Percentiles rank a stretch among this genome's conserved stretches.
phyloP scores from a whole-genome alignment of 805 yeast genomes.

The Suhomyces emberorum region DNA sequence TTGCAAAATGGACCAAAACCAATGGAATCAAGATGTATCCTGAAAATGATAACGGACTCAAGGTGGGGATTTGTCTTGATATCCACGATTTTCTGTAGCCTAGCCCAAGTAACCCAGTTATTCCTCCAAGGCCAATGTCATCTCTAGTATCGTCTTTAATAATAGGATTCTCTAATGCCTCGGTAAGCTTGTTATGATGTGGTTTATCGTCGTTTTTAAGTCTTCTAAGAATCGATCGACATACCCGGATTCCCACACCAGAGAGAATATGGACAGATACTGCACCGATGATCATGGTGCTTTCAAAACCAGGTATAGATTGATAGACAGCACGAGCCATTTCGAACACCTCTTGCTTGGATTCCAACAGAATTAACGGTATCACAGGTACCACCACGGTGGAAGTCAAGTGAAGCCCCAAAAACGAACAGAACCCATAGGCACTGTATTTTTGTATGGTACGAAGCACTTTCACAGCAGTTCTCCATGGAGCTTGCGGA shows the following conservation, averaged over 20 bases:
- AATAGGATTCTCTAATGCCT: constrained; percentile 13
- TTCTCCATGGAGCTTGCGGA: no score
- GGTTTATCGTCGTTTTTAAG: constrained; percentile 20
- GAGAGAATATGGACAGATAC: constrained; percentile 47
- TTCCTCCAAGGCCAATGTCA: constrained; percentile 59
- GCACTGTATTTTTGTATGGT: constrained; percentile 59
- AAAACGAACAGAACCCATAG: constrained; percentile 52
- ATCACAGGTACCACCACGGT: constrained; percentile 53
- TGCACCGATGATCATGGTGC: constrained; percentile 44
- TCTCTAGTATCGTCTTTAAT: constrained; percentile 38
- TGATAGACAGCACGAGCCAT: constrained; percentile 63
- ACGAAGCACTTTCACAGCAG: no score
- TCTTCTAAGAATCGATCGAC: constrained; percentile 22
- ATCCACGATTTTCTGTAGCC: constrained; percentile 50
- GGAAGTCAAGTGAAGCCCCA: constrained; percentile 54
- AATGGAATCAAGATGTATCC: constrained; percentile 54
- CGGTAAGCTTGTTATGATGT: constrained; percentile 3
- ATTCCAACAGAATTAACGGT: constrained; percentile 32
- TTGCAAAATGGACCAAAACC: constrained; percentile 43
- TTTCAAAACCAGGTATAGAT: constrained; percentile 46
- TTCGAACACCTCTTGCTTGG: constrained; percentile 54
- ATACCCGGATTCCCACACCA: constrained; percentile 47
- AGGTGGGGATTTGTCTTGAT: constrained; percentile 39
- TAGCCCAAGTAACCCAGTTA: constrained; percentile 51
- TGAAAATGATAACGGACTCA: constrained; percentile 54